phyloP scores from a whole-genome alignment of 768 basidiomycete species.

The Phaeotremella skinneri region DNA sequence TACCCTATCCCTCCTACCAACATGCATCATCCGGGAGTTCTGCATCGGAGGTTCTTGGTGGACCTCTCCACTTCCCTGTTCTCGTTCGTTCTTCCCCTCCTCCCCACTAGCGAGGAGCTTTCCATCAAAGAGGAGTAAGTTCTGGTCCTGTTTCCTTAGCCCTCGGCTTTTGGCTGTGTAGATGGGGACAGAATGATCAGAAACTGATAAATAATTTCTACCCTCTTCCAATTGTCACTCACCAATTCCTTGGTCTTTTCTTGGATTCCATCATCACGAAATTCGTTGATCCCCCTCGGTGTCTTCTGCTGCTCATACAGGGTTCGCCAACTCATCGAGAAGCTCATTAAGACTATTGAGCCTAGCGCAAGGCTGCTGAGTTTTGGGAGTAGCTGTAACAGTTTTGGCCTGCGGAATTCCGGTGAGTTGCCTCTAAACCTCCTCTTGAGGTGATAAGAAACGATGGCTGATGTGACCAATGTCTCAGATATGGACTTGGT shows the following conservation, averaged over 20 bases:
- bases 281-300: background rate
- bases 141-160: background rate
- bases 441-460: background rate
- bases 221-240: constrained; percentile 3
- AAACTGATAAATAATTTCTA: background rate
- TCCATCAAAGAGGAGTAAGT: constrained; percentile 80
- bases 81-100: constrained; percentile 85
- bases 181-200: no score
- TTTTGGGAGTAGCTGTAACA: constrained; percentile 95
- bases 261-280: background rate
- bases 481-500: constrained; percentile 93
- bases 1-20: constrained; percentile 10
- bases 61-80: constrained; percentile 88
- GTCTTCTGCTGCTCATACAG: constrained; percentile 10
- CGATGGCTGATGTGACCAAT: background rate
- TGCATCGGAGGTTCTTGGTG: constrained; percentile 49
- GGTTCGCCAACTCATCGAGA: constrained; percentile 88
- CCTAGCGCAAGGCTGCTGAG: constrained; percentile 84
- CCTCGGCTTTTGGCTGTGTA: no score
- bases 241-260: background rate
- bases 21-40: constrained; percentile 44
- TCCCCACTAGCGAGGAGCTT: constrained; percentile 86
- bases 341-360: constrained; percentile 91
- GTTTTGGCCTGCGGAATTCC: constrained; percentile 93
- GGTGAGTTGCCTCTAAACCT: constrained; percentile 57